Evolutionary conservation across 1,284 basidiomycete genomes (phyloP).

Genomic region (Heterobasidion irregulare): DNA sequence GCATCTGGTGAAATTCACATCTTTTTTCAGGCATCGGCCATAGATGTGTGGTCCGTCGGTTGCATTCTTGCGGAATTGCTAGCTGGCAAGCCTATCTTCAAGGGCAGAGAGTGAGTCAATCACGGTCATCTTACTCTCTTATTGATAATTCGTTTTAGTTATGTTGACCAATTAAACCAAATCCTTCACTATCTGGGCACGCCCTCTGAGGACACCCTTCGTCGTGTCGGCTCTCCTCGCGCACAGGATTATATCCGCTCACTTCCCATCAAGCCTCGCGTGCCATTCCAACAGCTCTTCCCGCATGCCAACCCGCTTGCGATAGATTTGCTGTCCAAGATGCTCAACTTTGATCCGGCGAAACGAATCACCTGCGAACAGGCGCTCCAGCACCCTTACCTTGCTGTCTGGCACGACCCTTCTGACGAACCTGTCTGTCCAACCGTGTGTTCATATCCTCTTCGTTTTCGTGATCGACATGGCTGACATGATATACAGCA

Average conservation of each 20-base stretch:
- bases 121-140: background rate
- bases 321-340: slow-evolving; percentile 85
- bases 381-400: slow-evolving; percentile 91
- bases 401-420: slow-evolving; percentile 94
- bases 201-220: slow-evolving; percentile 92
- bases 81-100: slow-evolving; percentile 97
- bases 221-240: slow-evolving; percentile 87
- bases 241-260: slow-evolving; percentile 98
- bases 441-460: slow-evolving; percentile 8
- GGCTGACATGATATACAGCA: slow-evolving; percentile 36
- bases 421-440: slow-evolving; percentile 77
- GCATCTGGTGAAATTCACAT: too few species aligned
- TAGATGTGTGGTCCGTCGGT: slow-evolving; percentile 98
- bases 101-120: slow-evolving; percentile 81
- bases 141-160: slow-evolving; percentile 34
- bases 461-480: background rate
- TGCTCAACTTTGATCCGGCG: slow-evolving; percentile 95
- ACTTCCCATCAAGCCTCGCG: slow-evolving; percentile 91
- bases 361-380: slow-evolving; percentile 95
- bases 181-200: slow-evolving; percentile 97
- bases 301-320: slow-evolving; percentile 91
- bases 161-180: slow-evolving; percentile 98
- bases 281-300: slow-evolving; percentile 88
- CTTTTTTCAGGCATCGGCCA: slow-evolving; percentile 60
- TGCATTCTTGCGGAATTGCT: slow-evolving; percentile 97